Base-by-base conservation (phyloP, 2,329 filamentous ascomycete species). In the Furcasterigmium furcatum region DNA sequence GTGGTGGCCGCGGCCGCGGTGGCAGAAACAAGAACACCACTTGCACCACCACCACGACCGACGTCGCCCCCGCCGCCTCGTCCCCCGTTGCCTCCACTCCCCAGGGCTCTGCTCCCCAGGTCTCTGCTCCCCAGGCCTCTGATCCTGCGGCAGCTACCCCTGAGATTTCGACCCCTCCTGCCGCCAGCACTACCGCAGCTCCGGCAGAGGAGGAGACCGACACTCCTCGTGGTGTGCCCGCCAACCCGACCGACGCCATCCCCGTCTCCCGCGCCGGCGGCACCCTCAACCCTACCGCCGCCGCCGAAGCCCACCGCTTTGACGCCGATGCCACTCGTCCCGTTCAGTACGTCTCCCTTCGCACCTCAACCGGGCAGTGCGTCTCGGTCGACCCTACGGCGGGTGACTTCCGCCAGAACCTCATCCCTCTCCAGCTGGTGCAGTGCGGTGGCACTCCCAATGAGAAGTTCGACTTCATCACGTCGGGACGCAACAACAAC, bases 391-490 rank as follows among this genome's bases (percentile, higher is more conserved):
- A 79, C 52, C 71, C 73, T 1, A 72, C 72, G 2, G 74, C 73
- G 1, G 76, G 75, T 29, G 75, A 79, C 52, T 79, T 77, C 58
- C 71, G 75, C 6, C 64, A 73, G 58, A 79, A 79, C 52, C 61
- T 79, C 39, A 76, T 78, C 42, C 75, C 75, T 2, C 58, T 79
- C 9, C 63, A 65, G 19, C 53, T 77, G 9, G 68, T 70, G 9
- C 56, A 60, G 22, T 79, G 76, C 58, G 58, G 62, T 24, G 72
- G 68, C 25, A 64, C 67, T 5, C 59, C 66, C 4, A 72, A 71
- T 42, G 70, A 77, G 57, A 71, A 70, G 52, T 79, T 74, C 54
- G 75, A 79, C 55, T 54, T 79, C 36, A 65, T 79, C 44, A 76
- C 72, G 3, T 58, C 65, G 13, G 75, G 76, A 10, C 66, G 63